Evolutionary conservation across 768 basidiomycete species (phyloP), one percentile per base, ranked within the genome.

Genomic region (Mycena haematopus): DNA sequence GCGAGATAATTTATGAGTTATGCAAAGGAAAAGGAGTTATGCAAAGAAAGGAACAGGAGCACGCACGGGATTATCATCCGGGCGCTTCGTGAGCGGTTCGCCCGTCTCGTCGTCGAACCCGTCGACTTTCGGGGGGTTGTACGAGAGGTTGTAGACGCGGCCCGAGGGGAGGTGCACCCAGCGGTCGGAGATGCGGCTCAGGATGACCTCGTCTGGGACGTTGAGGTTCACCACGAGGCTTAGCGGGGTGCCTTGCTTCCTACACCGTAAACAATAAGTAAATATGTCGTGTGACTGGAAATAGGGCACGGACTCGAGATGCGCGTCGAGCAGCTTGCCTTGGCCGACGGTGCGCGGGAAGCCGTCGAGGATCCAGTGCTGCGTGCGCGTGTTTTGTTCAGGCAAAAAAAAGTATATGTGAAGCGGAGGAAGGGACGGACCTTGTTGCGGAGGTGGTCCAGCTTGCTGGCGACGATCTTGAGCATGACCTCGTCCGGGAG

Each of bases 311-410:
- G 66, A 91, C 90, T 82, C 82, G 54, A 96, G 84, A 74, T 93
- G 85, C 21, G 80, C 78, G 76, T 96, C 91, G 10, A 96, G 81
- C 47, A 94, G 79, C 72, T 86, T 79, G 3, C 90, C 93, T 74
- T 96, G 95, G n/a, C 82, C 85, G 2, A 94, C 76, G 13, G 94
- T 96, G 38, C 95, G 88, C 54, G 95, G 95, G 70, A 96, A 96
- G 29, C 95, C 95, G 67, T 96, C 95, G 46, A 96, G 74, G 65
- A 96, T 90, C 95, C 95, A 96, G 70, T 92, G 89, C 91, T 95
- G 63, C 9, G 21, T 10, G 19, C 59, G 52, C 63, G 25, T 29
- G 31, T 38, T 54, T 27, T 9, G 27, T 11, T 17, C 6, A 9
- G 40, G 3, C 19, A 44, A 36, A 10, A 19, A 19, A 38, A 24